Conservation (phyloP, 225 moss, liverwort and hornwort species). For the Bryum argenteum region DNA sequence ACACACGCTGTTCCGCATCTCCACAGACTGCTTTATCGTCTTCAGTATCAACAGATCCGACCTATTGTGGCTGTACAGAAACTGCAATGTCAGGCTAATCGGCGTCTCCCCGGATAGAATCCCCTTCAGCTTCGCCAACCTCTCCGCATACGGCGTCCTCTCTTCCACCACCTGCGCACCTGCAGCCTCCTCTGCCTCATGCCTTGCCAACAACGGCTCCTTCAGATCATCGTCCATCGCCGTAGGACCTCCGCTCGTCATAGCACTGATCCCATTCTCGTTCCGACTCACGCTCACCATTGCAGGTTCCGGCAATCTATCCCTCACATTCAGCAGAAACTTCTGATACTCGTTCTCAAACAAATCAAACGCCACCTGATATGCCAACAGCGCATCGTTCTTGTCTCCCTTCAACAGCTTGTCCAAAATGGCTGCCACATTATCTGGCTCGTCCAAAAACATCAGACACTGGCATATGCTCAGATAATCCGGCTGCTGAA, state of each 20-base stretch:
- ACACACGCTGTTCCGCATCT: conserved; percentile 94
- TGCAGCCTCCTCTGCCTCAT: conserved; percentile 48
- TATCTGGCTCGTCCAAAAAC: conserved; percentile 83
- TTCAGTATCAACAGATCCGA: conserved; percentile 93
- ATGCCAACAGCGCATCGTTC: conserved; percentile 77
- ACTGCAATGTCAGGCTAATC: conserved; percentile 92
- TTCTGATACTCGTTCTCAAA: conserved; percentile 96
- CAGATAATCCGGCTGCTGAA: conserved; percentile 76
- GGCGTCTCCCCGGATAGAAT: conserved; percentile 95
- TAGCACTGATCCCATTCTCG: conserved; percentile 65
- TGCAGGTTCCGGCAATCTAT: conserved; percentile 68
- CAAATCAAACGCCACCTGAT: conserved; percentile 95
- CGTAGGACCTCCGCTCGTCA: conserved; percentile 68
- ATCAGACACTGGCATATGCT: conserved; percentile 95
- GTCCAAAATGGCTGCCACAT: conserved; percentile 80
- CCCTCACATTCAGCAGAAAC: conserved; percentile 88
- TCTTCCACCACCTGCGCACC: conserved; percentile 37
- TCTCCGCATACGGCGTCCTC: conserved; percentile 64
- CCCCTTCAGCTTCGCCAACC: conserved; percentile 79
- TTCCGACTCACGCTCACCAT: conserved; percentile 29
- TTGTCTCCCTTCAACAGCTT: conserved; percentile 77
- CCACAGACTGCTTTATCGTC: conserved; percentile 94
- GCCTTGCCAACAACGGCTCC: conserved; percentile 54
- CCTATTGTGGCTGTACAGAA: conserved; percentile 91
- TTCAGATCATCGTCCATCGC: conserved; percentile 77